These are phyloP conservation scores for Clathrus columnatus DNA, from an alignment of 768 basidiomycete species.

Conservation along the genomic window DNA sequence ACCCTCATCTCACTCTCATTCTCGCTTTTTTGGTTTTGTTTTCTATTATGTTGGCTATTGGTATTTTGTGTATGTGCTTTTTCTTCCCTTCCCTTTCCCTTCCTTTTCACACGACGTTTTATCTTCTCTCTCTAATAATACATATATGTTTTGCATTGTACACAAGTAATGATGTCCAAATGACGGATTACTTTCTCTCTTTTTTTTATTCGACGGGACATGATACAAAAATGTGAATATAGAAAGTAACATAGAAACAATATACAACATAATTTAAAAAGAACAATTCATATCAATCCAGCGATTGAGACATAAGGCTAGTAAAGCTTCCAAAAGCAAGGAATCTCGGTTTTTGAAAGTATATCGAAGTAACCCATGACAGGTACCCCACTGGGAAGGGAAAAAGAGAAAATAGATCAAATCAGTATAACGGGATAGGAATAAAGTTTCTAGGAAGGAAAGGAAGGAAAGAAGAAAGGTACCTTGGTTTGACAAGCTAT, in stretches of 20 bases:
- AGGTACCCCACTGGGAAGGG: slow-evolving; percentile 2
- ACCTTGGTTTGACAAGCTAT: slow-evolving; percentile 7
- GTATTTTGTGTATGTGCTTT: slow-evolving; percentile 17
- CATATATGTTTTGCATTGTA: not conserved
- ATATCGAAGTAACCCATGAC: slow-evolving; percentile 27
- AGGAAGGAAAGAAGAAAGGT: not conserved
- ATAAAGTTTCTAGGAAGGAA: not conserved
- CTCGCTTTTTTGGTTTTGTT: not conserved
- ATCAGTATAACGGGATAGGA: no score
- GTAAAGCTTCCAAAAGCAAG: slow-evolving; percentile 53
- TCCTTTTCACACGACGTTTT: no score
- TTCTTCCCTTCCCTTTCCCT: not conserved
- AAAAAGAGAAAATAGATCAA: no score
- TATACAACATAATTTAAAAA: slow-evolving; percentile 3
- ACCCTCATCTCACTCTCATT: not conserved
- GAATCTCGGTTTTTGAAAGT: slow-evolving; percentile 45
- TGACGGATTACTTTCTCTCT: not conserved
- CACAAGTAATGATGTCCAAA: not conserved
- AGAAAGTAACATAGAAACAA: not conserved
- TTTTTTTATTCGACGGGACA: not conserved
- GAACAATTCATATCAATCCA: slow-evolving; percentile 59
- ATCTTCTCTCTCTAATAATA: no score
- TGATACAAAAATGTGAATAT: not conserved
- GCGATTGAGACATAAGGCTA: slow-evolving; percentile 63
- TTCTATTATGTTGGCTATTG: slow-evolving; percentile 16